Evolutionary conservation across 1,139 yeast species (phyloP).

Genomic region (Diutina catenulata): DNA sequence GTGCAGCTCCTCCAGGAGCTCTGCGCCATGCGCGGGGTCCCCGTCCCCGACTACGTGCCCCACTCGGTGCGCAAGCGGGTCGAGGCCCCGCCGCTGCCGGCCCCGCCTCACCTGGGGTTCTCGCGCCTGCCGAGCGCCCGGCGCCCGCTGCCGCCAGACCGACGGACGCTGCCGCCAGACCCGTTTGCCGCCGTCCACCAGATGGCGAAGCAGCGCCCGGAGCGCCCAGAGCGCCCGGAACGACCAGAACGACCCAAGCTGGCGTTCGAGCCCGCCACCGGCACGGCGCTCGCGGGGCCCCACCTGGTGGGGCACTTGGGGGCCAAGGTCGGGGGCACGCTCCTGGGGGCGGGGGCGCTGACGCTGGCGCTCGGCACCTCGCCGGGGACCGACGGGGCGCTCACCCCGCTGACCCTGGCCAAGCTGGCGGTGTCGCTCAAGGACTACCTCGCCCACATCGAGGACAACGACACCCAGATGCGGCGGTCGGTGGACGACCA

Average conservation of each 20-base stretch:
- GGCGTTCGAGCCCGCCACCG: constrained; percentile 6
- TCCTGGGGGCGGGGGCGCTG: neutral
- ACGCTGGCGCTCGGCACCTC: neutral
- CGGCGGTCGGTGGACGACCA: constrained; percentile 10
- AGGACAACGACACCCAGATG: constrained; percentile 14
- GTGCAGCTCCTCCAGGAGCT: constrained; percentile 63
- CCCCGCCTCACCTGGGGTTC: neutral
- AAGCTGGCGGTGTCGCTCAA: constrained; percentile 17
- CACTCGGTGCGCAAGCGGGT: constrained; percentile 14
- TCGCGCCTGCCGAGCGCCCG: neutral
- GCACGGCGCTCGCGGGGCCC: neutral
- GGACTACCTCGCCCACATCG: constrained; percentile 24
- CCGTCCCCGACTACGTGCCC: constrained; percentile 39
- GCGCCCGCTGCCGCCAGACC: neutral
- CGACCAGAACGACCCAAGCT: too few relatives aligned
- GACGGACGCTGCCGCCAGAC: neutral
- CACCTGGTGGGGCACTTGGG: neutral
- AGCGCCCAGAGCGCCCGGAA: too few relatives aligned
- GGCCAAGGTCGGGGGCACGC: neutral
- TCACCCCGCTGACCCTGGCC: neutral
- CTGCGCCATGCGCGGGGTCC: constrained; percentile 42
- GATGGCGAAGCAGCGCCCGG: constrained; percentile 7
- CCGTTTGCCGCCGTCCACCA: constrained; percentile 26
- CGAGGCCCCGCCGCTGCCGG: neutral
- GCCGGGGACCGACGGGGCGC: neutral